Base-by-base conservation (phyloP, 768 basidiomycete species). In the Pholiota conissans region DNA sequence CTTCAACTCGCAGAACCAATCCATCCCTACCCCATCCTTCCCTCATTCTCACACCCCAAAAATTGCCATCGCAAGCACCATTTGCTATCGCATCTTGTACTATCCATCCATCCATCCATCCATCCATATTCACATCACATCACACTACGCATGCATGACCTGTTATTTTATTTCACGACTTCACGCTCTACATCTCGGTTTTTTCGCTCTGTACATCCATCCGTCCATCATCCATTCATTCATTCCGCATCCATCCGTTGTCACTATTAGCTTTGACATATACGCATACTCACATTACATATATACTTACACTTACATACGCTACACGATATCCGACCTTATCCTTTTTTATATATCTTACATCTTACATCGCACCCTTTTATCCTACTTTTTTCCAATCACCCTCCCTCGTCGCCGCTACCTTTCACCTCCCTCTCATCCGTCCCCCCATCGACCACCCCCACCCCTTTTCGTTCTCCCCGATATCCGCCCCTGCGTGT, bases 1-100 rank as follows among this genome's bases (percentile, higher is more conserved):
- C 72, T 76, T 78, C 76, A 78, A 77, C 76, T 76, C 73, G 76
- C 76, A 76, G 73, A 74, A 61, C 16, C 46, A 57, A 57, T 35
- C 45, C n/a, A 4, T 16, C 49, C 40, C 22, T 30, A 30, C 39
- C 40, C 34, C n/a, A 26, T 18, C 20, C 22, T 11, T 37, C 9
- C 26, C 26, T 14, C 29, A 5, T 27, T 16, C 32, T 18, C n/a
- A 18, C 10, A 32, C 29, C 30, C 20, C 18, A 29, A 45, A 45
- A 45, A 45, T 45, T 56, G n/a, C 32, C 18, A 56, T 28, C 29
- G 29, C 53, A 64, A n/a, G 22, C 34, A 27, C 3, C 27, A 4
- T 18, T 7, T 48, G 34, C 20, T 11, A 20, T 32, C 18, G 3
- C 37, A 42, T 52, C n/a, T 30, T 55, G 40, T 55, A 48, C 47